These are phyloP conservation scores for Dissoconium aciculare DNA, from an alignment of 2,329 filamentous ascomycete genomes.

Conservation along the genomic window DNA sequence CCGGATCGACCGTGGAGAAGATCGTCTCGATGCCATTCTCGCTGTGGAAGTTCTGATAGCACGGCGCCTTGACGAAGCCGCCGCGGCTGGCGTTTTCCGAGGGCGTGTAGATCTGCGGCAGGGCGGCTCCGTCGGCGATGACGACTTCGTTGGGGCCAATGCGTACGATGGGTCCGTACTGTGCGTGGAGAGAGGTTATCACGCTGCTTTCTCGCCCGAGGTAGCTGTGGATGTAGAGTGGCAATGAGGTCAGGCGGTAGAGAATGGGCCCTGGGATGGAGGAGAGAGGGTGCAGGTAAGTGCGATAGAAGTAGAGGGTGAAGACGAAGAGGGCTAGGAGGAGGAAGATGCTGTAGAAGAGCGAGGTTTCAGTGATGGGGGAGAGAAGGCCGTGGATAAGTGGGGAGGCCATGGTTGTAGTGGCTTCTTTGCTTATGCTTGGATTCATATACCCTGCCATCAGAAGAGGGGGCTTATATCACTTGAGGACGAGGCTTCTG, in stretches of 20 bases:
- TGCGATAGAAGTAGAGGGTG: no score
- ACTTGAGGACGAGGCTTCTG: no score
- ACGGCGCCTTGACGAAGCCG: conserved; percentile 38
- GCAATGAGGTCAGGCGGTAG: conserved; percentile 17
- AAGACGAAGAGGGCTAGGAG: no score
- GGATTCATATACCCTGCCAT: no score
- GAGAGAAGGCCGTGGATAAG: no score
- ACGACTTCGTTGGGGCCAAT: conserved; percentile 55
- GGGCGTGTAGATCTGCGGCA: conserved; percentile 38
- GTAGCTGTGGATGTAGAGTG: conserved; percentile 19
- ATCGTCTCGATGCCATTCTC: conserved; percentile 41
- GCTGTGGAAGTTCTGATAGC: conserved; percentile 43
- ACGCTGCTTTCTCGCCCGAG: conserved; percentile 16
- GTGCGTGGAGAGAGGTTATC: conserved; percentile 39
- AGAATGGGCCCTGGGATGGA: conserved; percentile 21
- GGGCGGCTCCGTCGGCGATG: conserved; percentile 31
- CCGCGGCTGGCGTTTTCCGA: no score
- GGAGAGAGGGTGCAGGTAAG: no score
- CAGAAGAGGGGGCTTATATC: no score
- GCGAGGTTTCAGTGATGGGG: no score
- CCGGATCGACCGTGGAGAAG: conserved; percentile 34
- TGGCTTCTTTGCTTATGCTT: no score
- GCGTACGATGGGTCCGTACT: conserved; percentile 53
- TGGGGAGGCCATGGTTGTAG: no score
- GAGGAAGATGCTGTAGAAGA: no score